A percentile compares a stretch with the other conserved stretches of the same genome.
phyloP scores from a whole-genome alignment of 2,329 filamentous ascomycete species.

The Ophiosphaerella korrae region DNA sequence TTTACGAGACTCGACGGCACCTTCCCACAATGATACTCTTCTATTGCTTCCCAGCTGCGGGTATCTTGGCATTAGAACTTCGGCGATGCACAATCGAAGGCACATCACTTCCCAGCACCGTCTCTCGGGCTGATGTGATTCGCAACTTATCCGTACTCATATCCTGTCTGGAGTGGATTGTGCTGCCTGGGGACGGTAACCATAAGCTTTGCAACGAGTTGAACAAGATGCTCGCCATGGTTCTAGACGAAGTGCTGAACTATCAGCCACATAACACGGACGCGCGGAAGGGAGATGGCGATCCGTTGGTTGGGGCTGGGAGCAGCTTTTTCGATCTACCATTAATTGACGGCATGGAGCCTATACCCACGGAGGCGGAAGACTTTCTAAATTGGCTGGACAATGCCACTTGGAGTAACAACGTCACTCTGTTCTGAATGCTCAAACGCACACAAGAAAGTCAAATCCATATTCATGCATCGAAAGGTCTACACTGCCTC shows the following conservation, averaged over 20 bases:
- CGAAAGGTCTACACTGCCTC: neutral
- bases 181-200: slow-evolving; percentile 42
- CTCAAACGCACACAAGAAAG: neutral
- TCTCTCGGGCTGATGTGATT: slow-evolving; percentile 43
- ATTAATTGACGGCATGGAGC: slow-evolving; percentile 43
- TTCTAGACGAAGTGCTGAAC: slow-evolving; percentile 45
- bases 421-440: slow-evolving; percentile 14
- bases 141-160: slow-evolving; percentile 45
- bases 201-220: slow-evolving; percentile 43
- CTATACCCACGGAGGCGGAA: slow-evolving; percentile 43
- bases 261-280: slow-evolving; percentile 33
- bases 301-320: slow-evolving; percentile 18
- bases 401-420: slow-evolving; percentile 45
- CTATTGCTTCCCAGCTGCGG: slow-evolving; percentile 43
- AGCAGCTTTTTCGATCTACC: slow-evolving; percentile 42
- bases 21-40: slow-evolving; percentile 43
- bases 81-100: slow-evolving; percentile 42
- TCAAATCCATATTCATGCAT: neutral
- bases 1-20: slow-evolving; percentile 37
- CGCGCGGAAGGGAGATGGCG: slow-evolving; percentile 15
- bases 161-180: slow-evolving; percentile 42
- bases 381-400: slow-evolving; percentile 46
- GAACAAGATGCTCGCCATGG: slow-evolving; percentile 43
- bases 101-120: slow-evolving; percentile 32
- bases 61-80: slow-evolving; percentile 42